A percentile compares a stretch with the other conserved stretches of the same genome.
Conservation (phyloP, 1,139 yeast species). For the Hyphopichia khmerensis region DNA sequence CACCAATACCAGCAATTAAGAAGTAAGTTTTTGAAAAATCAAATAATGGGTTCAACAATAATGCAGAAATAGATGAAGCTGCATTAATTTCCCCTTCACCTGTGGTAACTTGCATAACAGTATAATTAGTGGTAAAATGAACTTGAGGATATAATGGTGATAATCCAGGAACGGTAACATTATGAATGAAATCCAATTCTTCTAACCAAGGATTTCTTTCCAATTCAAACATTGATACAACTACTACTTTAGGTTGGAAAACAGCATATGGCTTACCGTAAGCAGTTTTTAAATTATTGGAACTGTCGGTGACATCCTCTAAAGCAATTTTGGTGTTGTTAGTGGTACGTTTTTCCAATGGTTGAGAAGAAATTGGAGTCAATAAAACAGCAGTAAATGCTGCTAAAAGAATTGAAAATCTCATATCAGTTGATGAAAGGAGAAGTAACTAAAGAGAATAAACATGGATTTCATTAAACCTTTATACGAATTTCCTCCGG, state of each 20-base stretch:
- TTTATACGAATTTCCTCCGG: too few species aligned
- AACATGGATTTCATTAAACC: too few species aligned
- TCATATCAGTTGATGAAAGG: too few species aligned
- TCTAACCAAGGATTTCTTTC: conserved; percentile 59
- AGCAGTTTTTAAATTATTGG: conserved; percentile 21
- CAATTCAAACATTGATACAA: conserved; percentile 55
- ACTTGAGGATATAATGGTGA: conserved; percentile 60
- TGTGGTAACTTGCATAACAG: conserved; percentile 61
- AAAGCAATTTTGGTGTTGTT: conserved; percentile 1
- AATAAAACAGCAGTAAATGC: neutral
- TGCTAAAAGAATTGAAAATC: neutral
- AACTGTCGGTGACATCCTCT: conserved; percentile 8
- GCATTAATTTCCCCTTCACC: conserved; percentile 75
- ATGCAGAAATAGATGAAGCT: conserved; percentile 57
- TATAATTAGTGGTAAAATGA: conserved; percentile 53
- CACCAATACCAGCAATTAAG: conserved; percentile 66
- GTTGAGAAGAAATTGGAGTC: conserved; percentile 1
- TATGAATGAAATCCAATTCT: conserved; percentile 46
- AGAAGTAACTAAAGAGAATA: too few species aligned
- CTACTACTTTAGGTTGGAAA: conserved; percentile 53
- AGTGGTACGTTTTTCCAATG: conserved; percentile 2
- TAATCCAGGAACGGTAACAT: conserved; percentile 60
- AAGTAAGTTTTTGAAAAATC: conserved; percentile 62
- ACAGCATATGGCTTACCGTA: conserved; percentile 35
- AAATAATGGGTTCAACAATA: conserved; percentile 53